Percentiles rank a stretch among this genome's conserved stretches.
These are phyloP conservation scores for Schizochytrium sp. DNA, from an alignment of 108 stramenopile species.

Conservation along the genomic window DNA sequence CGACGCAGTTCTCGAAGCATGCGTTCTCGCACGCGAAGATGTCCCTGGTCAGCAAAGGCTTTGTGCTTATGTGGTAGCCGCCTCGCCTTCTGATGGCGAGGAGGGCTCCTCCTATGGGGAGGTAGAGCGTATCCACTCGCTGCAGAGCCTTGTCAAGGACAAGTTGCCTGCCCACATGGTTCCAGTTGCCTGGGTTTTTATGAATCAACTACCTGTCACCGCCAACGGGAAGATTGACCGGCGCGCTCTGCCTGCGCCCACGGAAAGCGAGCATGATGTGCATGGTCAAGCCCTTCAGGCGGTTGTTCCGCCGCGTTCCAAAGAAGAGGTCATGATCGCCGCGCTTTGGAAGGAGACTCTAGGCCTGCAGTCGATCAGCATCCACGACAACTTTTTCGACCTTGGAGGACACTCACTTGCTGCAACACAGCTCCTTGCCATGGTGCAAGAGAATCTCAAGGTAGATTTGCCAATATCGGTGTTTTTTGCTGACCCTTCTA, in stretches of 20 bases:
- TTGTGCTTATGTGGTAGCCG: not conserved
- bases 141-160: not conserved
- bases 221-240: conserved; percentile 28
- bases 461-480: not conserved
- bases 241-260: not conserved
- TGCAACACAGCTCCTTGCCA: not conserved
- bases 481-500: not conserved
- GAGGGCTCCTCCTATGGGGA: not conserved
- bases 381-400: conserved; percentile 17
- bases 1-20: not conserved
- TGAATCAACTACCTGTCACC: conserved; percentile 8
- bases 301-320: not conserved
- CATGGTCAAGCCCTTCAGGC: not conserved
- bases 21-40: not conserved
- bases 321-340: not conserved
- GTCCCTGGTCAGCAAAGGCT: conserved; percentile 7
- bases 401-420: not conserved
- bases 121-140: not conserved
- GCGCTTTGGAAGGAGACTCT: conserved; percentile 7
- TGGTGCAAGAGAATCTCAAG: not conserved
- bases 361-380: not conserved
- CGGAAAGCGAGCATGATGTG: not conserved
- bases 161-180: conserved; percentile 26
- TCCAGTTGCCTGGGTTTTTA: conserved; percentile 4
- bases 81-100: not conserved